Evolutionary conservation across 2,329 filamentous ascomycete species (phyloP), one percentile per base, ranked within the genome.

Genomic region (Epichloe gansuensis): DNA sequence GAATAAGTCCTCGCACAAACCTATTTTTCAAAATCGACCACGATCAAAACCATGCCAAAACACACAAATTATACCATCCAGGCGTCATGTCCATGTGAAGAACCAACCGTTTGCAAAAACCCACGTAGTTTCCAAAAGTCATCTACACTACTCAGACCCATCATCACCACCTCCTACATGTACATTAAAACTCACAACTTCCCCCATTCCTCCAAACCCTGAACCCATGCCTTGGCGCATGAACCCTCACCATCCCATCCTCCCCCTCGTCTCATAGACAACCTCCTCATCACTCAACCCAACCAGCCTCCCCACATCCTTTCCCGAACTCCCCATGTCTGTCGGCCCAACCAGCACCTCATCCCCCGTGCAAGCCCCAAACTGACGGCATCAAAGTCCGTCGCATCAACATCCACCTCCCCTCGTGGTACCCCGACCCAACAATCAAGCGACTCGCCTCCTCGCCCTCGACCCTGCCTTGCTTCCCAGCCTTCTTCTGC

Each of bases 171-270:
- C 23, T 7, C 28, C 31, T 31, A 23, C 17, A 21, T 21, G 17
- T 21, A 21, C 17, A 17, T 23, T 23, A 21, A 21, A 6, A n/a
- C n/a, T 44, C 31, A 52, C 5, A 52, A 12, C 46, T 35, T 52
- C 13, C 23, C 45, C 17, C 39, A 17, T 28, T 46, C 11, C 69
- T 71, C 52, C 58, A 61, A 44, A 81, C 65, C 54, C 72, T 70
- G 63, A 83, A 85, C 23, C 77, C 76, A 62, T 77, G 75, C 58
- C 82, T 72, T 6, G 82, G 83, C 52, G 77, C 76, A 68, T 86
- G 82, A 37, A 86, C 66, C 51, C 73, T 72, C 21, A 85, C 66
- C 45, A 61, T 63, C 45, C 63, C 65, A 11, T 69, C 69, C 54
- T 66, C 69, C 3, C 70, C 53, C 65, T 61, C 13, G 74, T 72